These are phyloP conservation scores for Hygrophila difformis DNA, from an alignment of 257 asterid species.

Conservation along the genomic window DNA sequence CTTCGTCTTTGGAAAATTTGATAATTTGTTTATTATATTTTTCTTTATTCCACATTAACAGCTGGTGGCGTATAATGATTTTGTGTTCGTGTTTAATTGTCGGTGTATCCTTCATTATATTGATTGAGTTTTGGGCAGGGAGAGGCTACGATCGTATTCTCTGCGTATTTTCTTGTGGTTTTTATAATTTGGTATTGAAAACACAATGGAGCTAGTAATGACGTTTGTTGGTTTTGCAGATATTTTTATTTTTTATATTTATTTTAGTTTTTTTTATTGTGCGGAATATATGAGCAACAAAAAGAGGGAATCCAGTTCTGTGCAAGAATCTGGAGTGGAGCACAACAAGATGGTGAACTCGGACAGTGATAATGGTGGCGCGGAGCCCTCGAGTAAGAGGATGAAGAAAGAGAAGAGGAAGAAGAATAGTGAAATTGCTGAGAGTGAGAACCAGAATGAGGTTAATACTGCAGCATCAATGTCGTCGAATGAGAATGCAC, in stretches of 20 bases:
- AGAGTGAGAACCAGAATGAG: conserved; percentile 18
- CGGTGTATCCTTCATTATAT: too few species aligned
- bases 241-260: not conserved
- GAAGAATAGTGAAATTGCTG: conserved; percentile 23
- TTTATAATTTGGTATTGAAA: too few species aligned
- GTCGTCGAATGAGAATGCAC: conserved; percentile 15
- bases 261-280: too few species aligned
- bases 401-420: conserved; percentile 46
- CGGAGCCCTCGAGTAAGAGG: conserved; percentile 44
- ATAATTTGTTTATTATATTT: too few species aligned
- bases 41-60: too few species aligned
- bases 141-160: not conserved
- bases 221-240: conserved; percentile 9
- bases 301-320: conserved; percentile 41
- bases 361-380: conserved; percentile 19
- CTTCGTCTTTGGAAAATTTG: too few species aligned
- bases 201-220: not conserved
- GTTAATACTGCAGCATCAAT: conserved; percentile 33
- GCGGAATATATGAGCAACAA: conserved; percentile 44
- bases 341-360: conserved; percentile 9
- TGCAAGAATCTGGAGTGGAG: conserved; percentile 21
- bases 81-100: too few species aligned
- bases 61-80: too few species aligned
- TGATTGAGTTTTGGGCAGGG: too few species aligned
- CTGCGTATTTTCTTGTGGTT: too few species aligned